Percentiles rank a stretch among this genome's conserved stretches.
These are phyloP conservation scores for Exophiala lecanii-corni DNA, from an alignment of 2,329 filamentous ascomycete species.

Conservation along the genomic window DNA sequence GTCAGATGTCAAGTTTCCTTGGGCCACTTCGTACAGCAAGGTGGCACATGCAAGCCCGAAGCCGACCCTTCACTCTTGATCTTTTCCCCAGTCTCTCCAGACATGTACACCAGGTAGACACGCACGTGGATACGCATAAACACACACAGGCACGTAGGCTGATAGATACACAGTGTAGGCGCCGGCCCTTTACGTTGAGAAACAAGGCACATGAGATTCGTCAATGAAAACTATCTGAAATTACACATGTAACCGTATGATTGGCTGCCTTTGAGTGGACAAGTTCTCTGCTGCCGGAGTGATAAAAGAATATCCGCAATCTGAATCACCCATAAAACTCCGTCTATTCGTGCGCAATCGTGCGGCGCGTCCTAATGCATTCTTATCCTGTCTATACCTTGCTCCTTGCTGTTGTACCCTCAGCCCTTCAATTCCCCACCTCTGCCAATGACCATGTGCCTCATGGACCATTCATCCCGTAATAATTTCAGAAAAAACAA, in stretches of 20 bases:
- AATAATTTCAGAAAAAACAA: not conserved
- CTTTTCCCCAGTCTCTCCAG: no score
- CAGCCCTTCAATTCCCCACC: conserved; percentile 2
- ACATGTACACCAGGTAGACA: no score
- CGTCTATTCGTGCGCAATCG: conserved; percentile 20
- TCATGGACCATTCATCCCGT: not conserved
- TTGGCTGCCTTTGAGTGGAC: conserved; percentile 14
- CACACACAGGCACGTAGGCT: no score
- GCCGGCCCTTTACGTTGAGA: no score
- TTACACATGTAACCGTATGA: conserved; percentile 23
- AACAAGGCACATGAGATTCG: no score
- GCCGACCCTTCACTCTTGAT: no score
- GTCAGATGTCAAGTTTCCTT: no score
- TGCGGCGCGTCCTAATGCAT: conserved; percentile 14
- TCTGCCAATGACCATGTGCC: not conserved
- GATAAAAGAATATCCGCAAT: conserved; percentile 7
- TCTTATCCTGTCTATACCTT: conserved; percentile 19
- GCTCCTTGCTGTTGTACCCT: conserved; percentile 19
- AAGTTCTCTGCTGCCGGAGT: conserved; percentile 10
- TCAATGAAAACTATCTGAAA: conserved; percentile 14
- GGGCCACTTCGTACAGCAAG: no score
- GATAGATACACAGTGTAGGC: no score
- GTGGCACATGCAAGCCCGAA: no score
- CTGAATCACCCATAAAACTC: conserved; percentile 11
- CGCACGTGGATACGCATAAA: no score